Percentiles rank a stretch among this genome's conserved stretches.
Evolutionary conservation across 2,329 filamentous ascomycete species (phyloP).

Genomic region (Mariannaea elegans): DNA sequence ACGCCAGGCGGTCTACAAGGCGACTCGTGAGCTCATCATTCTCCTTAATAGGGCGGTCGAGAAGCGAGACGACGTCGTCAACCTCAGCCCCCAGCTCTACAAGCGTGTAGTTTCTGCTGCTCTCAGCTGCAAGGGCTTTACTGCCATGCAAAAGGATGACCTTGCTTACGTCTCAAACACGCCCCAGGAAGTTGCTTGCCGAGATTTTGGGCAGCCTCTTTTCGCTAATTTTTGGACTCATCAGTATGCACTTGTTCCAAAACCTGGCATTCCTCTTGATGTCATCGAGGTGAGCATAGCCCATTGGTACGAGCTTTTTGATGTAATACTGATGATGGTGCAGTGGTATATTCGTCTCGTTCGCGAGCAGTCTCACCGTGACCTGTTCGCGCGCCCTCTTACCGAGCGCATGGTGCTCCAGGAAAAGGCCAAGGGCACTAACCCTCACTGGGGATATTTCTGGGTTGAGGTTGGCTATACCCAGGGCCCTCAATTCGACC

Average conservation of each 20-base stretch:
- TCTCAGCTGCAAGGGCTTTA: constrained; percentile 69
- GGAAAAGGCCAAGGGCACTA: constrained; percentile 44
- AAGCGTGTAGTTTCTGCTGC: constrained; percentile 61
- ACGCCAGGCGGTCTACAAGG: constrained; percentile 61
- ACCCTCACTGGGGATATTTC: constrained; percentile 62
- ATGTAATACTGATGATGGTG: constrained; percentile 24
- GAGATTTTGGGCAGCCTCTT: constrained; percentile 57
- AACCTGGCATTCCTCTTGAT: constrained; percentile 58
- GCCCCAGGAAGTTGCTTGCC: constrained; percentile 43
- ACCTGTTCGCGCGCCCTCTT: constrained; percentile 51
- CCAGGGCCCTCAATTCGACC: constrained; percentile 53
- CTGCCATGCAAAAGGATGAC: constrained; percentile 68
- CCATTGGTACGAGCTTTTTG: neutral
- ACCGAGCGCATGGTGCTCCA: constrained; percentile 52
- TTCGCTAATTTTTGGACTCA: constrained; percentile 60
- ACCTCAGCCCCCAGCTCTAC: constrained; percentile 62
- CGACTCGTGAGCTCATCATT: constrained; percentile 58
- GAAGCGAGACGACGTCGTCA: constrained; percentile 49
- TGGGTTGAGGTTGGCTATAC: constrained; percentile 58
- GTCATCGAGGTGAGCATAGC: constrained; percentile 60
- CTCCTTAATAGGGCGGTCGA: constrained; percentile 55
- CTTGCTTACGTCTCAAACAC: constrained; percentile 56
- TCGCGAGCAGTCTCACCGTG: constrained; percentile 59
- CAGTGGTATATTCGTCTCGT: constrained; percentile 68
- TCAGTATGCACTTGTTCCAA: constrained; percentile 61